Evolutionary conservation across 2,329 filamentous ascomycete species (phyloP), one percentile per base, ranked within the genome.

Genomic region (Ascochyta lentis): DNA sequence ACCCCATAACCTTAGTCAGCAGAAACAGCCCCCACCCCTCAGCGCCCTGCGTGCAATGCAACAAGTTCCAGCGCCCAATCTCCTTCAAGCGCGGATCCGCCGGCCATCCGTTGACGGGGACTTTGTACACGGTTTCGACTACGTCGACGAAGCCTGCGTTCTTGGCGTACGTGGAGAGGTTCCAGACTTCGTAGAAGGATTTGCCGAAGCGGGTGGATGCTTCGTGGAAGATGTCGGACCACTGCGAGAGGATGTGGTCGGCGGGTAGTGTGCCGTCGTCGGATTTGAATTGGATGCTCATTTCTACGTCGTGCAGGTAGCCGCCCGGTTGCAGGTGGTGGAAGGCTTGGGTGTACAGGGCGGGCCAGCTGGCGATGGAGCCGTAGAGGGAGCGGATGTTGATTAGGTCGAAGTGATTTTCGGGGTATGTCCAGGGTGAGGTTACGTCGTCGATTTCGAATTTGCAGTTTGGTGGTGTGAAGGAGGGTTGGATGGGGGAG

Each of bases 371-470:
- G 3, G 71, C 67, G 15, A 81, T 75, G 49, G 70, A 74, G 26
- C 79, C 78, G 50, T 76, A 78, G 8, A 80, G 59, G 12, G 74
- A 74, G 35, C 79, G 76, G 15, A 77, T 63, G 59, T 81, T 77
- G 56, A 80, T 77, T 42, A 78, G 75, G 57, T 80, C 78, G 49
- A 74, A 74, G 45, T 45, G 45, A 1, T 49, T 10, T 2, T 41
- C 29, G 1, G 67, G 66, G 33, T 63, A 72, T 1, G 75, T 77
- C 78, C 78, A 80, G 16, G 64, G 64, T 2, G 65, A 61, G 4
- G 70, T 74, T 16, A 75, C 63, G 52, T 81, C 79, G 61, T 81
- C 79, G 43, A 81, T 70, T 50, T 80, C 75, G 62, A 81, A 81
- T 33, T 69, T 68, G 57, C 72, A 74, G 59, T 81, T 81, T 5